Percentiles rank a stretch among this genome's conserved stretches.
Evolutionary conservation across 306 rosid genomes (phyloP).

Genomic region (Vigna angularis): DNA sequence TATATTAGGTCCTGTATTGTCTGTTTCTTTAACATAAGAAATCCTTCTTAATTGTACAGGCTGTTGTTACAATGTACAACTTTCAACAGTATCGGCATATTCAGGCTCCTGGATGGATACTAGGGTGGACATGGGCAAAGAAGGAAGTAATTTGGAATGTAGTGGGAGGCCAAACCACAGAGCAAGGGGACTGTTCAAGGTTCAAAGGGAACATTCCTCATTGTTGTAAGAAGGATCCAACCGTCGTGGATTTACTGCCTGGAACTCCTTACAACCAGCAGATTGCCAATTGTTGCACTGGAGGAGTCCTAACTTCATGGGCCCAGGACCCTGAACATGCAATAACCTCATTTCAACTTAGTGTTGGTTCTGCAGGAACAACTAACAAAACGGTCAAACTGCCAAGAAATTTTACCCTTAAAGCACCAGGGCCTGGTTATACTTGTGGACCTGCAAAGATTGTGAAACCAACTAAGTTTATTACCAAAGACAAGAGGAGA

Average conservation of each 20-base stretch:
- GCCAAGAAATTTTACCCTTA: conserved; percentile 75
- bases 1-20: neutral
- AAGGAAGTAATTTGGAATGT: conserved; percentile 87
- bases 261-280: conserved; percentile 90
- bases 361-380: conserved; percentile 84
- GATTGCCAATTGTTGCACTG: conserved; percentile 85
- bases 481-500: conserved; percentile 76
- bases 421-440: conserved; percentile 82
- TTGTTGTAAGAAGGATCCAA: conserved; percentile 82
- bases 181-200: conserved; percentile 85
- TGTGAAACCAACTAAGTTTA: conserved; percentile 62
- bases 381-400: conserved; percentile 76
- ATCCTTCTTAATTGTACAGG: conserved; percentile 57
- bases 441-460: conserved; percentile 78
- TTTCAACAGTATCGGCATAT: conserved; percentile 93
- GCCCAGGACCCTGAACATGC: conserved; percentile 74
- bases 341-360: conserved; percentile 73
- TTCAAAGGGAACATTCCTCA: conserved; percentile 75
- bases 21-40: neutral
- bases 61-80: conserved; percentile 82
- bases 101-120: conserved; percentile 84
- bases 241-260: conserved; percentile 82
- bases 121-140: conserved; percentile 95
- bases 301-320: conserved; percentile 78
- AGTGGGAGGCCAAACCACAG: conserved; percentile 82